Evolutionary conservation across 2,329 filamentous ascomycete species (phyloP), one percentile per base, ranked within the genome.

Genomic region (Taxawa tesnikishii): DNA sequence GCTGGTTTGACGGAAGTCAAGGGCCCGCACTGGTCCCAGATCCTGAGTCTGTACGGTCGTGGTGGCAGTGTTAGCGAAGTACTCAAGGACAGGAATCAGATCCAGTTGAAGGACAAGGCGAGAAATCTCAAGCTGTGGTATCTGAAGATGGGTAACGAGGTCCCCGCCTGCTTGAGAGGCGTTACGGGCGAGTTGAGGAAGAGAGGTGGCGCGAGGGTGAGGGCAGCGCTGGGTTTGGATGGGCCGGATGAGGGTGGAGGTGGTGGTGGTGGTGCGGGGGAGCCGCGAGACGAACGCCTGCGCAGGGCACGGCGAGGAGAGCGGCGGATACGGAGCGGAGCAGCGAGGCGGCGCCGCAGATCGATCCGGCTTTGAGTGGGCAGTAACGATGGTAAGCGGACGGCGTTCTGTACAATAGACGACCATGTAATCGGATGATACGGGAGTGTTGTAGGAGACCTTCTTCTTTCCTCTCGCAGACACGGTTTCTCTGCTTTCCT

Each of bases 21-120:
- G 50, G 85, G 85, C 0, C 85, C 85, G 12, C 84, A 94, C 48
- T 94, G 85, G 85, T 88, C 82, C 44, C 84, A 93, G 50, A 94
- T 94, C 28, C 63, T 94, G 9, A 78, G 78, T 2, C 69, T 93
- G 26, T 93, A 88, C 50, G 85, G 85, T 1, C 70, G 74, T 0
- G 80, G 79, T 26, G 85, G 85, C 4, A 80, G 78, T 0, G 73
- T 88, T 15, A 87, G 76, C 28, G 79, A 88, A 44, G 80, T 88
- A 15, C 66, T 93, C 13, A 88, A 87, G 44, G 85, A 93, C 50
- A 72, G 84, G 19, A 92, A 85, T 27, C 84, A 94, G 49, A 85
- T 94, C 1, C 85, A 93, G 51, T 65, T 93, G 9, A 94, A 94
- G 54, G 84, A 94, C 51, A 94, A 94, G 56, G 84, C 84, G 1